These are phyloP conservation scores for Pythium brachiatum DNA, from an alignment of 352 stramenopile species.

Conservation along the genomic window DNA sequence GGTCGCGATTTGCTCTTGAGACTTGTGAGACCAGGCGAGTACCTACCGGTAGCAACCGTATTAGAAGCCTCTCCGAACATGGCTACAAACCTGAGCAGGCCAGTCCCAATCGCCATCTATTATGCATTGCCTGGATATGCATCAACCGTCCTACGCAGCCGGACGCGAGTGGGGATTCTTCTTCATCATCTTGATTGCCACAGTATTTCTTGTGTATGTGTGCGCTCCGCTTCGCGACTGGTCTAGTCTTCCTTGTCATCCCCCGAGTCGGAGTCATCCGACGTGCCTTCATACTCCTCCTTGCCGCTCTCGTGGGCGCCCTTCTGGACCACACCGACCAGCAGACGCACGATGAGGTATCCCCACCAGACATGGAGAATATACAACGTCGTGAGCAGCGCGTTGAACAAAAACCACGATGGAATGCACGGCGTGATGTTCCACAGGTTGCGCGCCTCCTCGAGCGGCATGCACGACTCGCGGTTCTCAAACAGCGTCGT, in stretches of 20 bases:
- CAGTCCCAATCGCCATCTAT: background rate
- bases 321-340: slow-evolving; percentile 67
- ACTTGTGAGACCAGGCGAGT: background rate
- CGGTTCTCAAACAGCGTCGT: slow-evolving; percentile 70
- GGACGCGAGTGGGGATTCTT: background rate
- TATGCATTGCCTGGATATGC: background rate
- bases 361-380: slow-evolving; percentile 86
- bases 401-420: slow-evolving; percentile 83
- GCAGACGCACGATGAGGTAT: slow-evolving; percentile 65
- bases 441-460: slow-evolving; percentile 64
- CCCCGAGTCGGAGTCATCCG: slow-evolving; percentile 70
- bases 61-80: background rate
- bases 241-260: slow-evolving; percentile 32
- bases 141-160: background rate
- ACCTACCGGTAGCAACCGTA: background rate
- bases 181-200: background rate
- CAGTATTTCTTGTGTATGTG: background rate
- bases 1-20: background rate
- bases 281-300: slow-evolving; percentile 85
- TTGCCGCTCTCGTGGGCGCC: slow-evolving; percentile 75
- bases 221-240: background rate
- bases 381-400: slow-evolving; percentile 71
- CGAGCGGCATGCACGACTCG: slow-evolving; percentile 71
- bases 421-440: slow-evolving; percentile 69
- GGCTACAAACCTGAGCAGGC: background rate